Evolutionary conservation across 2,329 filamentous ascomycete genomes (phyloP), one percentile per base, ranked within the genome.

Genomic region (Cladophialophora psammophila): DNA sequence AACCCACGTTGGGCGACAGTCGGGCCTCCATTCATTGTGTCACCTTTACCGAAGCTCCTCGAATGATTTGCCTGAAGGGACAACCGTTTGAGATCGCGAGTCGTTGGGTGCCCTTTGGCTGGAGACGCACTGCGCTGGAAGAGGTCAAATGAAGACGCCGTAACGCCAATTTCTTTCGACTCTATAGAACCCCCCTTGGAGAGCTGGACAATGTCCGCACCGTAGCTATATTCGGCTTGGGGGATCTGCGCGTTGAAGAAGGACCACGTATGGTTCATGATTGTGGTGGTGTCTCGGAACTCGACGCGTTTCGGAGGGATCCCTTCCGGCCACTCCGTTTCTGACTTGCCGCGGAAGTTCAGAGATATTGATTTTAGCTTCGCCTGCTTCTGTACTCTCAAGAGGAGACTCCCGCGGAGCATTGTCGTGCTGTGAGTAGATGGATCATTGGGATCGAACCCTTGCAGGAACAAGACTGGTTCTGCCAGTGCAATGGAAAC

Each of bases 271-370:
- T 97, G 94, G 48, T 91, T 94, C 79, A 96, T 90, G 67, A 98
- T 85, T 3, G 89, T 92, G 72, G 95, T 91, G 69, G 92, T 91
- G 76, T 98, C 93, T 74, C 88, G 90, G 61, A 92, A 88, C 48
- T 96, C 91, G 0, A 90, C 86, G 78, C 96, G 97, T 65, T 90
- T 86, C 0, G 94, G 93, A 2, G 95, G 94, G 35, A 98, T 95
- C 86, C 88, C 93, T 81, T 98, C 95, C 15, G 95, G 94, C 95
- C 95, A 99, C 76, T 97, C 93, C 1, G 95, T 98, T 70, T 91
- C 87, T 2, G 93, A 92, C 76, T 89, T 90, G 35, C 94, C 95
- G 48, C 90, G 87, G 72, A 99, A 91, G 74, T 92, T 94, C 60
- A 99, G 83, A 5, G 91, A 93, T 31, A 99, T 87, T 3, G 92